Base-by-base conservation (phyloP, 768 basidiomycete species). In the Leccinum boreale region DNA sequence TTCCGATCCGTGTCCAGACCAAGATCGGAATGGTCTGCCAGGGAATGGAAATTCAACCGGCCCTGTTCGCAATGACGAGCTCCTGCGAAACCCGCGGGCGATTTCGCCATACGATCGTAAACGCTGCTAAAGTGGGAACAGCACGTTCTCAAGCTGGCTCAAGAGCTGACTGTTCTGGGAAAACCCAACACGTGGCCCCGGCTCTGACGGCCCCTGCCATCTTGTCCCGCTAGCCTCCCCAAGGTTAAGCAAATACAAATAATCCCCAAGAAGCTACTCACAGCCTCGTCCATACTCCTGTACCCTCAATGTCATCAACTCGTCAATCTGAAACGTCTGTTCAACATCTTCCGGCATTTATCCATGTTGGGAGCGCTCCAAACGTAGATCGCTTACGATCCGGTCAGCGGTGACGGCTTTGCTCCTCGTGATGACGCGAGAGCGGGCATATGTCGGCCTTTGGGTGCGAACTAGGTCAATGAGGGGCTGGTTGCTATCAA, bases 31-130 rank as follows among this genome's bases (percentile, higher is more conserved):
- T 45, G 50, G 46, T 19, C 50, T 42, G 17, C 24, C 23, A 24
- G 44, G 33, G 50, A 24, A 29, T 17, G 29, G 45, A 35, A 33
- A 28, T 19, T 19, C 48, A 31, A n/a, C 45, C 55, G 52, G 35
- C 60, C 61, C 62, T 61, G 64, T 53, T 51, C 19, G 45, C 31
- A 45, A 52, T 64, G 66, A 66, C 59, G 59, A 58, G 33, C 29
- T 15, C 57, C 53, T 63, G 65, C 56, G 52, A 70, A 65, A 56
- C 48, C 67, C 71, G 62, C 65, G 67, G 67, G 60, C 21, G 42
- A 54, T 29, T 49, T 50, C 53, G 23, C 45, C 60, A 48, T 54
- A 53, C 6, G 23, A 24, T 53, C 65, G 56, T 65, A 55, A 58
- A 52, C 24, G 3, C 55, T 59, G 36, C 56, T 46, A 57, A 67